phyloP scores from a whole-genome alignment of 306 rosid genomes.

The Pachyrhizus erosus region DNA sequence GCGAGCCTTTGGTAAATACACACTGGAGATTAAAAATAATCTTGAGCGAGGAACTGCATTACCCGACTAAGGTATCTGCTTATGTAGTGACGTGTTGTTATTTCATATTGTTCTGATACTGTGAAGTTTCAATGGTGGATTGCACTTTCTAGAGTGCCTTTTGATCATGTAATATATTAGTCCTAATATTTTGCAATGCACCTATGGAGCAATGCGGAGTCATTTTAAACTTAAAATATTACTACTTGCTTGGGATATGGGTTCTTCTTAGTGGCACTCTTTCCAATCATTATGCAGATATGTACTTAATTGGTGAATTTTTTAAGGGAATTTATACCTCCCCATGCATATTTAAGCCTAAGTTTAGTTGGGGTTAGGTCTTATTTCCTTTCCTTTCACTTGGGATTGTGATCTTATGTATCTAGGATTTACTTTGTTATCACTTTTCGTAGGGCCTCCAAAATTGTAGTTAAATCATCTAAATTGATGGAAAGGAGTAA shows the following conservation, averaged over 20 bases:
- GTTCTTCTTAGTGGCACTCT: not conserved
- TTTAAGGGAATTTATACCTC: not conserved
- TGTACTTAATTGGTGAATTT: not conserved
- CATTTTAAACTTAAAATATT: slow-evolving; percentile 16
- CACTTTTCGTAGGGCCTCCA: not conserved
- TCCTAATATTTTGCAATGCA: slow-evolving; percentile 10
- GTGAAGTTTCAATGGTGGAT: slow-evolving; percentile 2
- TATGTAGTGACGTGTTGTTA: not conserved
- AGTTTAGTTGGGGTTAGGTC: not conserved
- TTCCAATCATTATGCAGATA: not conserved
- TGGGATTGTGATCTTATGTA: not conserved
- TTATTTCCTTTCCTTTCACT: not conserved
- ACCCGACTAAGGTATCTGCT: slow-evolving; percentile 70
- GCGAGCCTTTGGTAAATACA: slow-evolving; percentile 97
- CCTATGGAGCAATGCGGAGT: slow-evolving; percentile 26
- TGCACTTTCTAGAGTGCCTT: slow-evolving; percentile 10
- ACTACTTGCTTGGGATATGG: not conserved
- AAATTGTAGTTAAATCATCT: not conserved
- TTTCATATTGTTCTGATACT: slow-evolving; percentile 10
- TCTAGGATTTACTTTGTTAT: not conserved
- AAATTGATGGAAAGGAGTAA: not conserved
- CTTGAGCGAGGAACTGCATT: slow-evolving; percentile 99
- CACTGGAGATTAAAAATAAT: slow-evolving; percentile 96
- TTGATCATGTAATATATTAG: slow-evolving; percentile 27
- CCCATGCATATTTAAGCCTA: not conserved